These are phyloP conservation scores for Rhodotorula glutinis DNA, from an alignment of 1,284 basidiomycete genomes.

Conservation along the genomic window DNA sequence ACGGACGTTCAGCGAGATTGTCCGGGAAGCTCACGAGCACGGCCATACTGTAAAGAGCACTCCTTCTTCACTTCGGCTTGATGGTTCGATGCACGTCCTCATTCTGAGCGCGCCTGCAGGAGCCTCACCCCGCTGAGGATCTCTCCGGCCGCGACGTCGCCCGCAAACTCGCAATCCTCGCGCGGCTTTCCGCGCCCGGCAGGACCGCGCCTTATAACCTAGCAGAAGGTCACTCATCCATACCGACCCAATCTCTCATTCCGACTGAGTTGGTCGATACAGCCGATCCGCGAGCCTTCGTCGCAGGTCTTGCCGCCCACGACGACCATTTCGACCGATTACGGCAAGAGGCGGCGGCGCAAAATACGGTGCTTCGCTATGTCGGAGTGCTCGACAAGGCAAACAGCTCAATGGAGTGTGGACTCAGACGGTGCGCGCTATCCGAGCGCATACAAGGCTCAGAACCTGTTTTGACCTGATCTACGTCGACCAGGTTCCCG, in stretches of 20 bases:
- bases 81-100: too few relatives aligned
- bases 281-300: constrained; percentile 71
- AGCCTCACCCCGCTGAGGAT: constrained; percentile 94
- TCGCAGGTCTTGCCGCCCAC: constrained; percentile 69
- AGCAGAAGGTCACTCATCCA: constrained; percentile 71
- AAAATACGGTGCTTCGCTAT: constrained; percentile 80
- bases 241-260: constrained; percentile 79
- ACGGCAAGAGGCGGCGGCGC: constrained; percentile 68
- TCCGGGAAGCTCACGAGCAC: constrained; percentile 78
- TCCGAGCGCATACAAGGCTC: too few relatives aligned
- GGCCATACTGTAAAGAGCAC: constrained; percentile 66
- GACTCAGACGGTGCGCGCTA: constrained; percentile 66
- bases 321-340: constrained; percentile 68
- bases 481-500: constrained; percentile 62
- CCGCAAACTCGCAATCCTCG: constrained; percentile 89
- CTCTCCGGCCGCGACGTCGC: constrained; percentile 94
- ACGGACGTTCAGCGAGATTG: constrained; percentile 75
- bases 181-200: constrained; percentile 57
- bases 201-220: constrained; percentile 23
- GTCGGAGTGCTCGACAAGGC: constrained; percentile 85
- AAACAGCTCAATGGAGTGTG: constrained; percentile 74
- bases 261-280: constrained; percentile 68
- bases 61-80: too few relatives aligned
- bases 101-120: constrained; percentile 45
- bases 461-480: too few relatives aligned